Evolutionary conservation across 2,329 filamentous ascomycete species (phyloP).

Genomic region (Aspergillus thermomutatus): DNA sequence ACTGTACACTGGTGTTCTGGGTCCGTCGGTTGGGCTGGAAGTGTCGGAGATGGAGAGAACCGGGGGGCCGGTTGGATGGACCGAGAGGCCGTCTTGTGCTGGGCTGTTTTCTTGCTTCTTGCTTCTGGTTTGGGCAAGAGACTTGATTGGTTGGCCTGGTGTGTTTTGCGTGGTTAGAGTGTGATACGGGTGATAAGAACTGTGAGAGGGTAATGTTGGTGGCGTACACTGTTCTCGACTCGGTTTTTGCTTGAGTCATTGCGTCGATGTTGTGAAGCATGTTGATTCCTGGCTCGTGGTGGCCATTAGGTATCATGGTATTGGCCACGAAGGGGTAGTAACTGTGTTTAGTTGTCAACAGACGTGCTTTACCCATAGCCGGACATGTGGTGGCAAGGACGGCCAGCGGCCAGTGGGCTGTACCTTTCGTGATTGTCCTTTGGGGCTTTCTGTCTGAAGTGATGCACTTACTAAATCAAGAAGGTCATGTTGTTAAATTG

Average conservation of each 20-base stretch:
- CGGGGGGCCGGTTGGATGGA: background rate
- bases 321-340: too few species aligned
- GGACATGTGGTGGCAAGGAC: too few species aligned
- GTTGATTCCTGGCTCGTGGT: background rate
- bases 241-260: background rate
- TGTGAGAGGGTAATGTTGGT: background rate
- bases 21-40: background rate
- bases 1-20: background rate
- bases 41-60: too few species aligned
- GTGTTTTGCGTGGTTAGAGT: background rate
- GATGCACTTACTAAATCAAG: too few species aligned
- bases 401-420: too few species aligned
- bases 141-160: background rate
- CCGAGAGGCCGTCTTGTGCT: background rate
- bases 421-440: too few species aligned
- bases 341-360: too few species aligned
- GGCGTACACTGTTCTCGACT: background rate
- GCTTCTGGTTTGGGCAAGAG: background rate
- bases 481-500: too few species aligned
- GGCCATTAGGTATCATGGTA: background rate
- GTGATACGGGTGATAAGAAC: background rate
- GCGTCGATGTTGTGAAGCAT: background rate
- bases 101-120: background rate
- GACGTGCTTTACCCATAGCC: too few species aligned
- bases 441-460: too few species aligned